These are phyloP conservation scores for Multifurca ochricompacta DNA, from an alignment of 768 basidiomycete genomes.

Conservation along the genomic window DNA sequence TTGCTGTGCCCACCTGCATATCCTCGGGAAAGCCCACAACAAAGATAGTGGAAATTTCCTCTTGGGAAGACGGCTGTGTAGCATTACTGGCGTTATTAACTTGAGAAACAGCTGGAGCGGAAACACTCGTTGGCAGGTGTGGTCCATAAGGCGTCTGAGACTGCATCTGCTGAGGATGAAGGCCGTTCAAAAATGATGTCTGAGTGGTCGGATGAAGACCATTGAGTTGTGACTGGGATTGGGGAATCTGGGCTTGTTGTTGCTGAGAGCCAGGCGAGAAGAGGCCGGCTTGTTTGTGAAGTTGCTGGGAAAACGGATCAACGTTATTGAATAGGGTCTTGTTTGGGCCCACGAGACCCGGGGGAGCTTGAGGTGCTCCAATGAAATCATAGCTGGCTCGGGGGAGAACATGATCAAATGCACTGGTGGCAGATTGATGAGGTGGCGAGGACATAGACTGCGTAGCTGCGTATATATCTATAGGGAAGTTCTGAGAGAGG, in stretches of 20 bases:
- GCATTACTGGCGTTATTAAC: slow-evolving; percentile 26
- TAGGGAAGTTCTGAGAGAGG: slow-evolving; percentile 18
- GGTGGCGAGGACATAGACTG: slow-evolving; percentile 20
- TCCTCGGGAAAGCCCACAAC: slow-evolving; percentile 99
- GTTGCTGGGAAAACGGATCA: slow-evolving; percentile 20
- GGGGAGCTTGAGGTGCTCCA: slow-evolving; percentile 9
- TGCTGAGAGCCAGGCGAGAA: slow-evolving; percentile 29
- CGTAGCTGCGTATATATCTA: slow-evolving; percentile 19
- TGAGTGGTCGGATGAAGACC: slow-evolving; percentile 28
- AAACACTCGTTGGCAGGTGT: slow-evolving; percentile 44
- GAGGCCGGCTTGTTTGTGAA: slow-evolving; percentile 22
- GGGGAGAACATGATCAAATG: slow-evolving; percentile 16
- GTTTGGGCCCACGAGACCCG: slow-evolving; percentile 12
- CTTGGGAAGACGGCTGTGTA: slow-evolving; percentile 36
- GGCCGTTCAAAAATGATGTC: slow-evolving; percentile 34
- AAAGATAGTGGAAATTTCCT: slow-evolving; percentile 95
- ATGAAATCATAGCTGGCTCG: slow-evolving; percentile 16
- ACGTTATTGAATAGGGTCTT: slow-evolving; percentile 17
- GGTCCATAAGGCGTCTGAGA: slow-evolving; percentile 75
- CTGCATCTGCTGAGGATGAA: slow-evolving; percentile 34
- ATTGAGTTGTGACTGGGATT: slow-evolving; percentile 28
- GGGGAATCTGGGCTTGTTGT: slow-evolving; percentile 30
- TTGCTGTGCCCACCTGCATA: slow-evolving; percentile 65
- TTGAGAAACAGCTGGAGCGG: slow-evolving; percentile 23
- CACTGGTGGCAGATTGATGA: slow-evolving; percentile 15